Evolutionary conservation across 352 stramenopile species (phyloP), one percentile per base, ranked within the genome.

Genomic region (Globisporangium lucens): DNA sequence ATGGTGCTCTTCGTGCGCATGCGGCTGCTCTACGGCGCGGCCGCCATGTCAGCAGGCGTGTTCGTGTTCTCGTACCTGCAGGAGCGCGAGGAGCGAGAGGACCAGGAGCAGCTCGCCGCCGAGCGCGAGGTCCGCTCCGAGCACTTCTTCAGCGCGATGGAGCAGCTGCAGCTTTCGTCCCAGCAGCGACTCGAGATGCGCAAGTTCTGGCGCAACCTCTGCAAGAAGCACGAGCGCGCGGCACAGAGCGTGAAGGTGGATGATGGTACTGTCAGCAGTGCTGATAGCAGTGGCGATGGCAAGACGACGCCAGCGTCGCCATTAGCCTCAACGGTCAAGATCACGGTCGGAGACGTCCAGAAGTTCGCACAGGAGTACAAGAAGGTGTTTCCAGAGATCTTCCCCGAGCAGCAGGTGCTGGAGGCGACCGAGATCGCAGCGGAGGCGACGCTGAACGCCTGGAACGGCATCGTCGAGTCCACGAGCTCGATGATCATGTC

Each of bases 401-500:
- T 96, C 70, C 85, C 86, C 0, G 80, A 89, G 59, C 70, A 83
- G 35, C 73, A 92, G 61, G 78, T 94, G 27, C 65, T 91, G 20
- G 74, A 87, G 33, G 85, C 82, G 4, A 70, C 78, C 0, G 76
- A 87, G 56, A 64, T 70, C 30, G 84, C 84, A 9, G 77, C 82
- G 0, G 76, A 87, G 22, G 71, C 75, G 22, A 66, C 69, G 15
- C 29, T 70, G 24, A 65, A 65, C 9, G 67, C 75, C 22, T 91
- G 81, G 86, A 83, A 83, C 57, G 83, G 83, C 4, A 80, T 96
- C 51, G 85, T 96, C 9, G 82, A 76, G 27, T 90, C 82, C 22
- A 94, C 86, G 2, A 93, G 86, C 65, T 75, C 82, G 20, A 94
- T 94, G 82, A 82, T 94, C 41, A 36, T 85, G 47, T 94, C 86